Evolutionary conservation across 1,284 basidiomycete genomes (phyloP).

Genomic region (Irpex lacteus): DNA sequence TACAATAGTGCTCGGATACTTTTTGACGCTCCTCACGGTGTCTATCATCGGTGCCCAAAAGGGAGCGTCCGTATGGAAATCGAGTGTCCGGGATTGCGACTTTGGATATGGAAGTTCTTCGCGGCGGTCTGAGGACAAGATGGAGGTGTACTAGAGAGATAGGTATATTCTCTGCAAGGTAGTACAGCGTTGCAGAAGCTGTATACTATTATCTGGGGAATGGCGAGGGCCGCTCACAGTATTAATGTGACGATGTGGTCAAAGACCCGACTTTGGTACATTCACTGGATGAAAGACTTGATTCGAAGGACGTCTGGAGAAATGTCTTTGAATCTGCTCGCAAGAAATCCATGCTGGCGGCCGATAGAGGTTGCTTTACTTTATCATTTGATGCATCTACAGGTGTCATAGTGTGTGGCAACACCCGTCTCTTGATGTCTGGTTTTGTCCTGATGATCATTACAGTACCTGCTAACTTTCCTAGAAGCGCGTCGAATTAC

Average conservation of each 20-base stretch:
- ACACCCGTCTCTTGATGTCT: background rate
- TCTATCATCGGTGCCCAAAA: conserved; percentile 9
- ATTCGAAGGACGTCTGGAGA: no score
- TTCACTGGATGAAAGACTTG: no score
- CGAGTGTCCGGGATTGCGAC: conserved; percentile 10
- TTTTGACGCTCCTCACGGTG: conserved; percentile 8
- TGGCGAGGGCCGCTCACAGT: background rate
- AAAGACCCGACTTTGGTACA: no score
- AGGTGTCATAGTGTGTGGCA: background rate
- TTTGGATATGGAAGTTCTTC: conserved; percentile 8
- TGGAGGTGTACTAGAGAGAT: no score
- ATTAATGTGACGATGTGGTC: background rate
- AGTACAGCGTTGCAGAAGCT: no score
- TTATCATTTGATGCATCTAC: background rate
- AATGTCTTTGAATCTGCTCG: background rate
- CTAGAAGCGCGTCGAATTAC: background rate
- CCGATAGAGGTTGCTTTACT: no score
- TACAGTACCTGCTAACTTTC: background rate
- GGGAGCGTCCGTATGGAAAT: conserved; percentile 13
- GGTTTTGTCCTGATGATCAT: background rate
- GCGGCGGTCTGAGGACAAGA: background rate
- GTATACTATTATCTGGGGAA: background rate
- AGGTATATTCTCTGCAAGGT: no score
- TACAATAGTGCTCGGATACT: conserved; percentile 9
- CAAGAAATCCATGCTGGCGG: background rate